Base-by-base conservation (phyloP, 352 stramenopile species). In the Thraustotheca clavata region DNA sequence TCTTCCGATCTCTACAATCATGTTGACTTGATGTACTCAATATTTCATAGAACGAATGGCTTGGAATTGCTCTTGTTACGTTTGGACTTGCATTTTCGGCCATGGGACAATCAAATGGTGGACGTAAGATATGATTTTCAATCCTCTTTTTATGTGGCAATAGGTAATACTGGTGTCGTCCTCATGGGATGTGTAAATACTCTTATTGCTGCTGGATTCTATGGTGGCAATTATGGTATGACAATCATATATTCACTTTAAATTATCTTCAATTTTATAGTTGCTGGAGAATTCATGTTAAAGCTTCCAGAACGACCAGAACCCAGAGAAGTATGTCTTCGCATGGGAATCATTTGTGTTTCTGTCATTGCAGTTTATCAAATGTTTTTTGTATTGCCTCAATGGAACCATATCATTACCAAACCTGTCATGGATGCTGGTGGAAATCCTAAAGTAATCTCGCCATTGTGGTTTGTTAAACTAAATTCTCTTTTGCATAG, bases 171-270 rank as follows among this genome's bases (percentile, higher is more conserved):
- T 49, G 73, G 82, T 20, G 62, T 89, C 9, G 84, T 94, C 62
- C 71, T 94, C 38, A 91, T 94, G 84, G 84, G 84, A 33, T 91
- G 82, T 55, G 74, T 91, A 59, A 87, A 94, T 62, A 91, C 84
- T 38, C 71, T 94, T 27, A 69, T 94, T 2, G 84, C 80, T 1
- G 84, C 84, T 0, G 84, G 77, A 1, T 94, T 91, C 54, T 94
- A 94, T 61, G 84, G 82, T 7, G 84, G 80, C 32, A 94, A 91
- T 71, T 94, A 94, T 52, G 75, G 75, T 82, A 24, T 39, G n/a
- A 67, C 59, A 12, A 3, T 34, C 39, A 33, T n/a, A 20, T 9
- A 46, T 5, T 2, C 60, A 16, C 35, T 29, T 20, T 16, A 32
- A 16, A 18, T 52, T n/a, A 5, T 31, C 18, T 16, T 36, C 22